Conservation (phyloP, 306 rosid genomes). For the Quillaja saponaria region DNA sequence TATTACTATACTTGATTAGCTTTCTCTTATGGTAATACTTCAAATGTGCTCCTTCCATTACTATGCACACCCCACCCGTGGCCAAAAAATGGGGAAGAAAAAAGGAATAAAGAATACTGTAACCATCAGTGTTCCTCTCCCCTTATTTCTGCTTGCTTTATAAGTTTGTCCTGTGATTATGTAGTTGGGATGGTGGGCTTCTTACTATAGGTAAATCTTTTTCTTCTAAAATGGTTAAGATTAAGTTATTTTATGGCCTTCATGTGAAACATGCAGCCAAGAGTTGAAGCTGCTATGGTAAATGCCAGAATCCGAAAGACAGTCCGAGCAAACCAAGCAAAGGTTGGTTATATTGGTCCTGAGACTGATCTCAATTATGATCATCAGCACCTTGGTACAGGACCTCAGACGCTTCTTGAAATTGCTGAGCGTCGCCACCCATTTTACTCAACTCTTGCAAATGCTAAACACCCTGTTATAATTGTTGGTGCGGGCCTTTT, state of each 20-base stretch:
- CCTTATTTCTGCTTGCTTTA: neutral
- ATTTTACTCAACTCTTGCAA: conserved; percentile 56
- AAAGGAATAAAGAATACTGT: neutral
- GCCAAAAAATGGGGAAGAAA: neutral
- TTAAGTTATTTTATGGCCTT: conserved; percentile 24
- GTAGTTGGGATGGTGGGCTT: neutral
- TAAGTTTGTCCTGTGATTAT: conserved; percentile 11
- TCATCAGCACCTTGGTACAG: conserved; percentile 81
- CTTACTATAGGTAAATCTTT: neutral
- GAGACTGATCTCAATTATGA: conserved; percentile 76
- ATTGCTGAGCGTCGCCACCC: conserved; percentile 86
- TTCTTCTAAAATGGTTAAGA: conserved; percentile 25
- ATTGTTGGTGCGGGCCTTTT: conserved; percentile 85
- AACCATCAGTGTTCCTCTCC: neutral
- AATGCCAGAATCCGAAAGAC: conserved; percentile 95
- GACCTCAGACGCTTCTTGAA: conserved; percentile 79
- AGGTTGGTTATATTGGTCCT: conserved; percentile 91
- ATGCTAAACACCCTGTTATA: conserved; percentile 84
- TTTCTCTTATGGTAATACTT: neutral
- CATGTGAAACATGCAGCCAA: conserved; percentile 67
- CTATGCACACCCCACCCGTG: no score
- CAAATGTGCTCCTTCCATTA: conserved; percentile 4
- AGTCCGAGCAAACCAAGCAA: conserved; percentile 70
- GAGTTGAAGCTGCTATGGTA: conserved; percentile 97
- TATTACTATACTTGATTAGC: neutral